Conservation (phyloP, 108 stramenopile genomes). For the Skeletonema costatum region DNA sequence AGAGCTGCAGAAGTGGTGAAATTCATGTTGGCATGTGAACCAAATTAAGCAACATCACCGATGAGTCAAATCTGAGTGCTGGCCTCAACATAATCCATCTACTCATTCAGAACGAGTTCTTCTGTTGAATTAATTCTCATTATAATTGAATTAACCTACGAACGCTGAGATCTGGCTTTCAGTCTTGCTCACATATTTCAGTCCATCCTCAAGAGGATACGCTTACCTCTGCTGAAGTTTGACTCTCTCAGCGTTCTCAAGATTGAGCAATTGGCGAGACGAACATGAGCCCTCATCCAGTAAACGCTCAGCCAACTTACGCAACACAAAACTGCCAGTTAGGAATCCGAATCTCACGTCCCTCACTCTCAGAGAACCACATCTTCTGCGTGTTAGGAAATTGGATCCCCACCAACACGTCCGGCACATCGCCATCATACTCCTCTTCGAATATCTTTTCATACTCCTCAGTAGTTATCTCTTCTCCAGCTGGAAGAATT, state of each 20-base stretch:
- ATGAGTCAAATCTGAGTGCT: too few relatives aligned
- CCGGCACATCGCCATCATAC: conserved; percentile 28
- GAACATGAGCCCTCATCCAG: background rate
- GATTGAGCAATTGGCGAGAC: conserved; percentile 11
- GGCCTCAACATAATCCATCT: too few relatives aligned
- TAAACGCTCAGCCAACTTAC: conserved; percentile 2
- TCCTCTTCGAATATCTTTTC: conserved; percentile 38
- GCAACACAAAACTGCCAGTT: conserved; percentile 15
- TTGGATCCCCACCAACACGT: conserved; percentile 27
- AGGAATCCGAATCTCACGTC: background rate
- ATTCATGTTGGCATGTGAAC: too few relatives aligned
- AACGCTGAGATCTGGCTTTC: too few relatives aligned
- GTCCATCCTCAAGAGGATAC: background rate
- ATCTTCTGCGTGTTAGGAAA: conserved; percentile 7
- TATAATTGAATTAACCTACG: too few relatives aligned
- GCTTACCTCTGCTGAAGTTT: background rate
- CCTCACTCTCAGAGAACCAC: background rate
- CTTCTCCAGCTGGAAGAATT: conserved; percentile 26
- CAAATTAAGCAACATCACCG: too few relatives aligned
- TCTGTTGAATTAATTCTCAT: too few relatives aligned
- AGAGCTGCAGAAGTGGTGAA: too few relatives aligned
- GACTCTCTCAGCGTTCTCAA: background rate
- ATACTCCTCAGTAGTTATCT: conserved; percentile 22
- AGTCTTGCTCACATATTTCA: background rate
- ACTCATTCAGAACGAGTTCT: too few relatives aligned